Percentiles rank a stretch among this genome's conserved stretches.
phyloP scores from a whole-genome alignment of 1,284 basidiomycete species.

The Acaromyces ingoldii region DNA sequence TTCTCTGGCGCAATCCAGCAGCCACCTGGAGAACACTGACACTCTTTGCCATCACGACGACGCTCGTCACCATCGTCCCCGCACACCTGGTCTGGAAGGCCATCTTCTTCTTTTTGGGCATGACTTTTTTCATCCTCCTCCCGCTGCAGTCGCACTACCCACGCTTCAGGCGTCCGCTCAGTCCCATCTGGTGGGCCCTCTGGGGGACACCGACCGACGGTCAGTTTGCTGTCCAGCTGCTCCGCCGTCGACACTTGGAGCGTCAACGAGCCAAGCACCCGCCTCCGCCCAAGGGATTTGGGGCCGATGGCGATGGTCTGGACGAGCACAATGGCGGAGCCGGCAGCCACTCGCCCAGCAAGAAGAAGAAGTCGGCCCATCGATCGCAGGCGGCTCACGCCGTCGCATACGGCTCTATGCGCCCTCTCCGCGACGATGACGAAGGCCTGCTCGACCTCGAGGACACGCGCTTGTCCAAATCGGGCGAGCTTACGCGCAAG shows the following conservation, averaged over 20 bases:
- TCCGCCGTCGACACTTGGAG: slow-evolving; percentile 37
- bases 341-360: not conserved
- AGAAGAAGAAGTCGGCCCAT: slow-evolving; percentile 1
- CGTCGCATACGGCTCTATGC: slow-evolving; percentile 11
- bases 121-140: slow-evolving; percentile 32
- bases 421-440: slow-evolving; percentile 6
- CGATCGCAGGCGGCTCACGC: slow-evolving; percentile 16
- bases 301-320: not conserved
- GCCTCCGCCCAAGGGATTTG: not conserved
- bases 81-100: slow-evolving; percentile 36
- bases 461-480: slow-evolving; percentile 16
- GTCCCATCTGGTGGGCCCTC: slow-evolving; percentile 48
- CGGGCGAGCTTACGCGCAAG: slow-evolving; percentile 13
- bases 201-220: slow-evolving; percentile 49
- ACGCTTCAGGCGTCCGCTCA: slow-evolving; percentile 45
- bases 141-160: slow-evolving; percentile 50
- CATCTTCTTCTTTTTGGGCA: slow-evolving; percentile 35
- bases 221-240: slow-evolving; percentile 45
- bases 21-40: slow-evolving; percentile 37
- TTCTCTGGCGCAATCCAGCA: slow-evolving; percentile 46
- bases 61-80: slow-evolving; percentile 37
- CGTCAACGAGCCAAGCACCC: slow-evolving; percentile 3
- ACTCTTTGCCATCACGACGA: slow-evolving; percentile 26
- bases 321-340: not conserved
- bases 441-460: slow-evolving; percentile 20